A percentile compares a stretch with the other conserved stretches of the same genome.
Evolutionary conservation across 257 asterid species (phyloP).

Genomic region (Prunella vulgaris): DNA sequence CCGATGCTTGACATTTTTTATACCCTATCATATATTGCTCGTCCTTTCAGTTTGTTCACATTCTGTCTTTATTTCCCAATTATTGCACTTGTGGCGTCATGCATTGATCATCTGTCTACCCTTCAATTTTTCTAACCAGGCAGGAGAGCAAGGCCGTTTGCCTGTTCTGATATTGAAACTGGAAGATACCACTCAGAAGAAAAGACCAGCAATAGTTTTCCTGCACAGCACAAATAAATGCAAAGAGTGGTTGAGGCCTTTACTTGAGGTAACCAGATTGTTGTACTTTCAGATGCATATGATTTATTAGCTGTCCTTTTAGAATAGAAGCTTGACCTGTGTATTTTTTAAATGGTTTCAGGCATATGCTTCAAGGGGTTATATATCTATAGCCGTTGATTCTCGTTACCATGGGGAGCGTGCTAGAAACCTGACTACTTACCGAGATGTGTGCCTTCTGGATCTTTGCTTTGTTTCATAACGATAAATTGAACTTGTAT

Average conservation of each 20-base stretch:
- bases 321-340: constrained; percentile 9
- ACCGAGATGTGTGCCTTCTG: constrained; percentile 56
- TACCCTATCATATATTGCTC: not conserved
- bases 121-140: constrained; percentile 34
- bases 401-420: constrained; percentile 98
- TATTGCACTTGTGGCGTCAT: not conserved
- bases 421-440: constrained; percentile 68
- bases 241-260: constrained; percentile 92
- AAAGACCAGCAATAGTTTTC: constrained; percentile 79
- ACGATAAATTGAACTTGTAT: not conserved
- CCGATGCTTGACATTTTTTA: not conserved
- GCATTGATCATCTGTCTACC: not conserved
- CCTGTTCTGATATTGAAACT: constrained; percentile 78
- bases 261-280: constrained; percentile 66
- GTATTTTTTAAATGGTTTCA: constrained; percentile 23
- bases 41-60: not conserved
- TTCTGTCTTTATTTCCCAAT: not conserved
- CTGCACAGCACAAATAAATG: constrained; percentile 83
- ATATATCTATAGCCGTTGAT: constrained; percentile 81
- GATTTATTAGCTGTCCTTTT: not conserved
- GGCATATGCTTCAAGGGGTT: constrained; percentile 95
- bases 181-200: constrained; percentile 37
- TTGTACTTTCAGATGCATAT: constrained; percentile 16
- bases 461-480: constrained; percentile 12
- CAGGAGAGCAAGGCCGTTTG: constrained; percentile 86